phyloP scores from a whole-genome alignment of 225 moss, liverwort and hornwort genomes.

The Neckera pumila region DNA sequence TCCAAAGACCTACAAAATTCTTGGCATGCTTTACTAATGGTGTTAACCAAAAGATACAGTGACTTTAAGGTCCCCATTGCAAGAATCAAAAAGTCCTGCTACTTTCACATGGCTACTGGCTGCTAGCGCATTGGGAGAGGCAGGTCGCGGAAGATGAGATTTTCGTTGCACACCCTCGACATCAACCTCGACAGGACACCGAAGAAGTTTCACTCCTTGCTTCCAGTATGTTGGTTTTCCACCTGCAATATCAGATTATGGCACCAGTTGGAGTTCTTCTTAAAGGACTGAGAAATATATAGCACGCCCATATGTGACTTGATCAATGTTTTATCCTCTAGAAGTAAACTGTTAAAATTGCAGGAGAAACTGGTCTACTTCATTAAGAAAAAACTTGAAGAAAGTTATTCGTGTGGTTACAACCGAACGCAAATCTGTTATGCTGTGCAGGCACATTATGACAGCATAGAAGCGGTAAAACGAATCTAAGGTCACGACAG shows the following conservation, averaged over 20 bases:
- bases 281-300: not conserved
- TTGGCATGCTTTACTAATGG: not conserved
- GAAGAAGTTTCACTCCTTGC: constrained; percentile 42
- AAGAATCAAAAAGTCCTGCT: constrained; percentile 18
- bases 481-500: not conserved
- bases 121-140: not conserved
- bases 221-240: constrained; percentile 30
- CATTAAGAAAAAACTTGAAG: not conserved
- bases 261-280: not conserved
- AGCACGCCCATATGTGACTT: not conserved
- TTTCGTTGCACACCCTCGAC: not conserved
- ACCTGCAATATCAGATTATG: constrained; percentile 6
- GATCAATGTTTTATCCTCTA: not conserved
- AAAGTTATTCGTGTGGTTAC: not conserved
- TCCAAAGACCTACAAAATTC: not conserved
- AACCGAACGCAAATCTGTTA: not conserved
- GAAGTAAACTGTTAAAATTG: not conserved
- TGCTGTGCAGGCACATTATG: not conserved
- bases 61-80: constrained; percentile 18
- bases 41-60: constrained; percentile 1
- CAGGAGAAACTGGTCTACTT: not conserved
- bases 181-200: constrained; percentile 27
- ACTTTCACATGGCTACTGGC: constrained; percentile 1
- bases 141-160: not conserved
- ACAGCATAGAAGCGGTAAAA: not conserved